These are phyloP conservation scores for Pichia sorboxylosa DNA, from an alignment of 1,139 yeast genomes.

Conservation along the genomic window DNA sequence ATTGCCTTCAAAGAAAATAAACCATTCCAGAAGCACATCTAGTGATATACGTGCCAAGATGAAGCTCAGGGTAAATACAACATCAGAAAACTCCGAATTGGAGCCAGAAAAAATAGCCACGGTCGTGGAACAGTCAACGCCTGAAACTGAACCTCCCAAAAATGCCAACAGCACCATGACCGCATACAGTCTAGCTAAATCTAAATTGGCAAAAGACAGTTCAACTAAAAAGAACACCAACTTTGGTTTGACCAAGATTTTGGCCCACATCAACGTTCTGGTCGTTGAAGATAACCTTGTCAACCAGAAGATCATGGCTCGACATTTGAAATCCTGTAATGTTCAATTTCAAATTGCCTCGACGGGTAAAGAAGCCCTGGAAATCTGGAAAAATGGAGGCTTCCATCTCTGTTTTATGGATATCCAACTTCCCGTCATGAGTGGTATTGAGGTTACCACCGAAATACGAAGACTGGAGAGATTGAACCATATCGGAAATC, in stretches of 20 bases:
- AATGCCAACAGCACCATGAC: not conserved
- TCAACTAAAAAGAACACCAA: conserved; percentile 9
- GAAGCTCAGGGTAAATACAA: conserved; percentile 7
- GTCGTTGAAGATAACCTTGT: conserved; percentile 95
- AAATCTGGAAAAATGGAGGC: conserved; percentile 87
- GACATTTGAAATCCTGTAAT: conserved; percentile 78
- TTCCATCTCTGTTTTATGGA: conserved; percentile 90
- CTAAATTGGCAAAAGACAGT: not conserved
- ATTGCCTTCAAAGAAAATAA: conserved; percentile 1
- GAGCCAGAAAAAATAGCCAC: not conserved
- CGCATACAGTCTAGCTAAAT: not conserved
- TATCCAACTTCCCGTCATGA: conserved; percentile 84
- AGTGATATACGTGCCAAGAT: conserved; percentile 2
- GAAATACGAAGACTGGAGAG: conserved; percentile 78
- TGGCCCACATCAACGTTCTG: conserved; percentile 78
- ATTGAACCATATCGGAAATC: conserved; percentile 68
- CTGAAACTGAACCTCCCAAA: conserved; percentile 5
- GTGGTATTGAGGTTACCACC: conserved; percentile 87
- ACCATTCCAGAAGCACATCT: conserved; percentile 4
- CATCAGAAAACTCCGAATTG: not conserved
- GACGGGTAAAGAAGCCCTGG: conserved; percentile 86
- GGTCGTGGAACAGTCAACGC: conserved; percentile 1
- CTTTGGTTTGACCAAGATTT: conserved; percentile 34
- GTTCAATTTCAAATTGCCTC: conserved; percentile 80
- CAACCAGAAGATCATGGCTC: conserved; percentile 85